phyloP scores from a whole-genome alignment of 805 yeast species.

The Suhomyces canberraensis region DNA sequence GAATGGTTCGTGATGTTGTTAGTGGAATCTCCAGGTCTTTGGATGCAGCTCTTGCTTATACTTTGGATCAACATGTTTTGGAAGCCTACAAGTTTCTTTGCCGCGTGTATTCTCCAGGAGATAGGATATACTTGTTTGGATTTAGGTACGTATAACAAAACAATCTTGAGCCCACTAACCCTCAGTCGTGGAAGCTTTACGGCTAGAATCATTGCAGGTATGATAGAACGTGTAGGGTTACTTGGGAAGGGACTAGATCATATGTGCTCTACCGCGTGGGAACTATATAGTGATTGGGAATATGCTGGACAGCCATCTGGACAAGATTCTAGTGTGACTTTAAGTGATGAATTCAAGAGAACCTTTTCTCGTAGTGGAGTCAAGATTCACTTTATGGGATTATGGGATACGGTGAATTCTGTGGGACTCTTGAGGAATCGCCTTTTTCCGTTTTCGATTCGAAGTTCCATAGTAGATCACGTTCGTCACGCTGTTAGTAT shows the following conservation, averaged over 20 bases:
- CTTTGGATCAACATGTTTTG: constrained; percentile 54
- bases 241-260: constrained; percentile 53
- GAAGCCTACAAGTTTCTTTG: constrained; percentile 55
- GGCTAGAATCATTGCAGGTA: constrained; percentile 61
- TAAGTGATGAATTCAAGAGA: constrained; percentile 51
- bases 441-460: constrained; percentile 55
- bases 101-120: constrained; percentile 47
- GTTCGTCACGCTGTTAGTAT: constrained; percentile 66
- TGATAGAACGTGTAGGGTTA: constrained; percentile 64
- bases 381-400: constrained; percentile 55
- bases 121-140: constrained; percentile 55
- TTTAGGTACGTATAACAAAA: constrained; percentile 33
- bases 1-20: background rate
- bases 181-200: constrained; percentile 58
- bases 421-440: constrained; percentile 59
- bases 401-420: constrained; percentile 69
- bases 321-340: constrained; percentile 40
- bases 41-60: constrained; percentile 51
- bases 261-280: constrained; percentile 60
- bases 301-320: constrained; percentile 55
- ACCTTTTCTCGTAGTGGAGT: constrained; percentile 50
- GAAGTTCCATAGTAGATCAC: constrained; percentile 50
- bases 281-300: constrained; percentile 58
- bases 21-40: constrained; percentile 3
- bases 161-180: constrained; percentile 2